A percentile compares a stretch with the other conserved stretches of the same genome.
Conservation (phyloP, 495 filamentous ascomycete species). For the Polyplosphaeria fusca region DNA sequence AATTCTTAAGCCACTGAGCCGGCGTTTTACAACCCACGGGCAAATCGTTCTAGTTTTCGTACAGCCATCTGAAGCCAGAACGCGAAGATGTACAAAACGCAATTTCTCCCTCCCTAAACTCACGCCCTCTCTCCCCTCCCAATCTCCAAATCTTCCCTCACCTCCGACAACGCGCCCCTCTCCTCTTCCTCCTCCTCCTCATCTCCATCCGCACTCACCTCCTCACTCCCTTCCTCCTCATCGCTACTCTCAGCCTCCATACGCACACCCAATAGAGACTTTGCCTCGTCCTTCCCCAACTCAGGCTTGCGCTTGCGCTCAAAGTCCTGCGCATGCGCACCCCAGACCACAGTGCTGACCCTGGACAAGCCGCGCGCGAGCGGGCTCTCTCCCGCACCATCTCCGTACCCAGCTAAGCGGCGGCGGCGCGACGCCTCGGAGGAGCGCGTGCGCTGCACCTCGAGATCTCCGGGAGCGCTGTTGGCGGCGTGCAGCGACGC, state of each 20-base stretch:
- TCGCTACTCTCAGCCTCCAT: constrained; percentile 4
- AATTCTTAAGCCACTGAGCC: too few relatives aligned
- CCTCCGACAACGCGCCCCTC: constrained; percentile 4
- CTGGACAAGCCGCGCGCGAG: constrained; percentile 41
- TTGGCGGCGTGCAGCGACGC: background rate
- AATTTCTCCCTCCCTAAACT: too few relatives aligned
- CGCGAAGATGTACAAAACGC: too few relatives aligned
- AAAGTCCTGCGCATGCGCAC: constrained; percentile 85
- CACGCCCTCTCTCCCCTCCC: background rate
- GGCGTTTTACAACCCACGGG: too few relatives aligned
- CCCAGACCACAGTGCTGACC: constrained; percentile 60
- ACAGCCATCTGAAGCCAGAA: too few relatives aligned
- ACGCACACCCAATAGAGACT: constrained; percentile 36
- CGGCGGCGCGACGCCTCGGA: background rate
- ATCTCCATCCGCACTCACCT: constrained; percentile 22
- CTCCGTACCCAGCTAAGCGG: background rate
- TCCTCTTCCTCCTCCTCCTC: constrained; percentile 34
- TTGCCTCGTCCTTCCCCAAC: constrained; percentile 21
- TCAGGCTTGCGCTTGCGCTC: constrained; percentile 63
- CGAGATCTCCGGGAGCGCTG: constrained; percentile 6
- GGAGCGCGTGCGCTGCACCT: constrained; percentile 8
- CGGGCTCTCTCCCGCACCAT: background rate
- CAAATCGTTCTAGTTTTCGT: too few relatives aligned
- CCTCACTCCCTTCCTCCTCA: constrained; percentile 18
- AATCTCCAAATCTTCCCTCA: constrained; percentile 18